These are phyloP conservation scores for Nannochloropsis oceanica DNA, from an alignment of 108 stramenopile species.

Conservation along the genomic window DNA sequence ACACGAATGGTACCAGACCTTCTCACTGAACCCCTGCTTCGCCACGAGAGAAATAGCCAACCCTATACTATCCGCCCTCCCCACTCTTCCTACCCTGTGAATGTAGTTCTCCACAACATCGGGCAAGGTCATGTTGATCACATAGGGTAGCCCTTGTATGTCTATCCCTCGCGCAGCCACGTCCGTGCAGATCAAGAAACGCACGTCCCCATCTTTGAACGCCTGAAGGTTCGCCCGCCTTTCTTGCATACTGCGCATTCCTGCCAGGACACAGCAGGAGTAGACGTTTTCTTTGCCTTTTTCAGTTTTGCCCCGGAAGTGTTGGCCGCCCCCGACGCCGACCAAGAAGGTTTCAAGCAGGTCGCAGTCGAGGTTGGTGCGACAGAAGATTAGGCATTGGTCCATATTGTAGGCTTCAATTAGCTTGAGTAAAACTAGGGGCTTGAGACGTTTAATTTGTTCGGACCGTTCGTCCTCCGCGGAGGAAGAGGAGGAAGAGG, in stretches of 20 bases:
- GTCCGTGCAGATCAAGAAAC: slow-evolving; percentile 41
- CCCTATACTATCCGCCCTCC: slow-evolving; percentile 39
- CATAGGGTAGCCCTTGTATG: slow-evolving; percentile 33
- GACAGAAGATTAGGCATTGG: slow-evolving; percentile 34
- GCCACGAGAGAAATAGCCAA: slow-evolving; percentile 45
- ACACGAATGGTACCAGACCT: slow-evolving; percentile 26
- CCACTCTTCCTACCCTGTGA: slow-evolving; percentile 44
- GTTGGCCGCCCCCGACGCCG: slow-evolving; percentile 24
- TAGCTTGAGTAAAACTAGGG: slow-evolving; percentile 21
- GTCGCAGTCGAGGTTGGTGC: slow-evolving; percentile 47
- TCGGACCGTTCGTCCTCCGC: slow-evolving; percentile 10
- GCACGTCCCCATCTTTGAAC: slow-evolving; percentile 41
- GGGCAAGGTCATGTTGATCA: slow-evolving; percentile 51
- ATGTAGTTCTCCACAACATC: slow-evolving; percentile 42
- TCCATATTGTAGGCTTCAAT: slow-evolving; percentile 33
- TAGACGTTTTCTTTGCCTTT: slow-evolving; percentile 30
- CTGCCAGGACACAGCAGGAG: slow-evolving; percentile 39
- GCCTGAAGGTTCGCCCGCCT: slow-evolving; percentile 32
- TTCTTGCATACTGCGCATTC: slow-evolving; percentile 38
- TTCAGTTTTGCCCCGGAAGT: slow-evolving; percentile 5
- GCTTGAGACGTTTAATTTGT: slow-evolving; percentile 36
- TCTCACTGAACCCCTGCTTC: slow-evolving; percentile 21
- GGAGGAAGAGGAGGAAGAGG: not conserved
- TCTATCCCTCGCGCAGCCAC: slow-evolving; percentile 45
- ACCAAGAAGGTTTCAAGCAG: slow-evolving; percentile 34